A percentile compares a stretch with the other conserved stretches of the same genome.
Evolutionary conservation across 164 flowering plant species (phyloP).

Genomic region (Paratinospora sagittata): DNA sequence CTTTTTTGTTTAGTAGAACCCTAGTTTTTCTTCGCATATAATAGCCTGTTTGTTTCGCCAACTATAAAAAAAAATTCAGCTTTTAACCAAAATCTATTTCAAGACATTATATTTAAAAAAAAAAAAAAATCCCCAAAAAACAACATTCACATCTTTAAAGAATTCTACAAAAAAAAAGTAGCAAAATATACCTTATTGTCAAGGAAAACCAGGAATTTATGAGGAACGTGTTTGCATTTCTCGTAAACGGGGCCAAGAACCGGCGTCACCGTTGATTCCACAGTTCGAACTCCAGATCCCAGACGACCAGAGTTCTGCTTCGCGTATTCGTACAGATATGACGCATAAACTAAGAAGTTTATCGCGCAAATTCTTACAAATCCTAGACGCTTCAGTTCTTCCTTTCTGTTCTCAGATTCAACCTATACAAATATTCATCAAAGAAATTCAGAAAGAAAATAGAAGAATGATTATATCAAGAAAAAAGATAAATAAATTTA

Average conservation of each 20-base stretch:
- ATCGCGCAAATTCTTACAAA: slow-evolving; percentile 39
- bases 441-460: not conserved
- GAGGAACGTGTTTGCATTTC: slow-evolving; percentile 37
- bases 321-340: slow-evolving; percentile 43
- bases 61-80: not conserved
- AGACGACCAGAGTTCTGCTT: slow-evolving; percentile 52
- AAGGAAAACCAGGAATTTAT: slow-evolving; percentile 33
- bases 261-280: slow-evolving; percentile 38
- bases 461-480: not conserved
- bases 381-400: slow-evolving; percentile 44
- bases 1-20: no score
- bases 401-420: slow-evolving; percentile 18
- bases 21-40: not conserved
- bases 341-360: slow-evolving; percentile 24
- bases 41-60: not conserved
- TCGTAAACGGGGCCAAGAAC: slow-evolving; percentile 40
- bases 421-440: slow-evolving; percentile 10
- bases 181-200: slow-evolving; percentile 37
- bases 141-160: not conserved
- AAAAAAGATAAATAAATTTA: no score
- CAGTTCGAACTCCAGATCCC: slow-evolving; percentile 33
- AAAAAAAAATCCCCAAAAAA: not conserved
- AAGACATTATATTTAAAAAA: no score
- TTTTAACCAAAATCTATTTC: no score
- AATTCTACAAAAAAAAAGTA: not conserved